Base-by-base conservation (phyloP, 345 rosid genomes). In the Salix udensis region DNA sequence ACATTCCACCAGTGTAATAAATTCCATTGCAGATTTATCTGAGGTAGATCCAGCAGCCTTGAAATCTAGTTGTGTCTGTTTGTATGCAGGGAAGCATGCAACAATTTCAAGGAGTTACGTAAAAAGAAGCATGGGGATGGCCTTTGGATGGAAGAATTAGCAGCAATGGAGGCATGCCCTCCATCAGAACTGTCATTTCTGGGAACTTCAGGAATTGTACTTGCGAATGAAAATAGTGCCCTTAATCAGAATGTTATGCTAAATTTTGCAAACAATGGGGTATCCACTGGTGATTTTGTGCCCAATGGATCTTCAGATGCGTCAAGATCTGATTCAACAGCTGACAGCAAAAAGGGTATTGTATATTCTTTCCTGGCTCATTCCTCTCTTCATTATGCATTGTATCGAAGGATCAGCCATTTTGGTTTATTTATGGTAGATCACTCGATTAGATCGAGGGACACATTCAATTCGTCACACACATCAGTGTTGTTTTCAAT, bases 71-170 rank as follows among this genome's bases (percentile, higher is more conserved):
- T 31, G 42, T 80, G 70, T 50, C 60, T 79, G 73, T 50, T 64
- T 79, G 73, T 52, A 46, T 76, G 70, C 77, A 88, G 94, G 86
- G 91, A 92, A 78, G 94, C 98, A 15, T 91, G 97, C 68, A 73
- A 80, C 58, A 87, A 88, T 70, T 94, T 89, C 85, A 94, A 88
- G 86, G 93, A 92, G 70, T 80, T 91, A 76, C 88, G 92, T 81
- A 89, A 86, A 85, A 88, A 88, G 82, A 94, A 92, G 88, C 90
- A 74, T 23, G 86, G 88, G 1, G 96, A 92, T 31, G 89, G 89
- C 70, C 91, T 86, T 61, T 91, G 97, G 97, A 94, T 94, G 87
- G 87, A 91, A 46, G 95, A 94, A 84, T 75, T 94, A 83, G 93
- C 91, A 9, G 98, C 97, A 52, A 90, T 94, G 81, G 85, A 88